phyloP scores from a whole-genome alignment of 352 stramenopile species.

The Pythium inflatum region DNA sequence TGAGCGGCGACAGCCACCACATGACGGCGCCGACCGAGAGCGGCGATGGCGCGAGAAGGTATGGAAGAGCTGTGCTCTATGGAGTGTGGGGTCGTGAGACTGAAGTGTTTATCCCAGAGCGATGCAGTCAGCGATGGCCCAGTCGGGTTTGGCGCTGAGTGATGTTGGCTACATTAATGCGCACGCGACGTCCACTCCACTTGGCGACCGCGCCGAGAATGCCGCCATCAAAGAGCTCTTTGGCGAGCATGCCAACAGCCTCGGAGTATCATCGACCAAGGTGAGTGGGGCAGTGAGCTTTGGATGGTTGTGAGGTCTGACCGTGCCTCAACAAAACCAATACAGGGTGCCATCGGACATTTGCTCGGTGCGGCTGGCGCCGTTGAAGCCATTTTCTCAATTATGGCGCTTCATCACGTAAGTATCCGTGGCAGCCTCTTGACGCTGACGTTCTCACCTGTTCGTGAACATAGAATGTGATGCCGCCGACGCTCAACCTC shows the following conservation, averaged over 20 bases:
- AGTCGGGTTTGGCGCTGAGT: constrained; percentile 71
- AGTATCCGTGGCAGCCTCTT: neutral
- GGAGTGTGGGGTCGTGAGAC: neutral
- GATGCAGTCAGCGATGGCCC: constrained; percentile 91
- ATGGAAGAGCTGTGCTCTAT: neutral
- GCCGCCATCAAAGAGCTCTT: constrained; percentile 90
- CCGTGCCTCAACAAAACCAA: too few relatives aligned
- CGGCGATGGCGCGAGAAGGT: constrained; percentile 65
- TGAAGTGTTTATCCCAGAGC: constrained; percentile 44
- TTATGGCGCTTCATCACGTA: constrained; percentile 91
- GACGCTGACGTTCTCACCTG: neutral
- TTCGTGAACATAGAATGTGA: constrained; percentile 65
- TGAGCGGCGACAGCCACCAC: constrained; percentile 97
- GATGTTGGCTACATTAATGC: constrained; percentile 98
- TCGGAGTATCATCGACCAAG: constrained; percentile 86
- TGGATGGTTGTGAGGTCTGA: neutral
- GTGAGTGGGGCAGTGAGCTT: constrained; percentile 22
- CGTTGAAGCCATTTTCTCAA: constrained; percentile 95
- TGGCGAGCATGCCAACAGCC: constrained; percentile 46
- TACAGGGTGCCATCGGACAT: constrained; percentile 93
- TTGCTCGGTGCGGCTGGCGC: constrained; percentile 96
- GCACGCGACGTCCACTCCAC: constrained; percentile 97
- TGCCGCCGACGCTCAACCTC: constrained; percentile 96
- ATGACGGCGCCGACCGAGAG: constrained; percentile 76
- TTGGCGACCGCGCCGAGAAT: constrained; percentile 96